phyloP scores from a whole-genome alignment of 2,329 filamentous ascomycete genomes.

The Graphiopsis chlorocephala region DNA sequence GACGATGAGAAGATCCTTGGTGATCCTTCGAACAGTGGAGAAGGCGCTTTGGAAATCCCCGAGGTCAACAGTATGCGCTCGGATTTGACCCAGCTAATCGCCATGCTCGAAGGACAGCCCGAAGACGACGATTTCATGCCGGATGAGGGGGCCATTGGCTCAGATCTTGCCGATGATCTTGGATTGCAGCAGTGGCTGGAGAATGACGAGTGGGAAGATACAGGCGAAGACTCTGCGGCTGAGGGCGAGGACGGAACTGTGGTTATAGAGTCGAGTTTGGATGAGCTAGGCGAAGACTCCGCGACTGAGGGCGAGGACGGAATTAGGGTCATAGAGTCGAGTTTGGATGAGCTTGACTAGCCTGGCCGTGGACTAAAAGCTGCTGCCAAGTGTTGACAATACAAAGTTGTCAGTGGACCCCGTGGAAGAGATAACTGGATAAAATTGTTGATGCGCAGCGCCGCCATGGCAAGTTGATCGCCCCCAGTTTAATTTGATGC shows the following conservation, averaged over 20 bases:
- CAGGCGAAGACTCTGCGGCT: background rate
- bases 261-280: background rate
- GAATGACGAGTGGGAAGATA: constrained; percentile 15
- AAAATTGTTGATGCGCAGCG: background rate
- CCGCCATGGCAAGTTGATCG: background rate
- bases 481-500: background rate
- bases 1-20: constrained; percentile 6
- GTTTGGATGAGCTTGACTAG: background rate
- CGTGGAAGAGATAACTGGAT: background rate
- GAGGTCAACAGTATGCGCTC: constrained; percentile 12
- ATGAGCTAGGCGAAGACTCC: background rate
- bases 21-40: background rate
- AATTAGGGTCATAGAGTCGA: background rate
- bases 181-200: constrained; percentile 8
- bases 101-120: constrained; percentile 15
- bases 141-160: background rate
- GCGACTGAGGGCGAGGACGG: background rate
- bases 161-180: constrained; percentile 9
- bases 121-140: background rate
- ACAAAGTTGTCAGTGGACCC: background rate
- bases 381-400: background rate
- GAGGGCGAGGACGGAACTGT: background rate
- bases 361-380: background rate
- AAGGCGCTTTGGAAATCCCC: background rate
- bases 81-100: constrained; percentile 17